Conservation (phyloP, 495 filamentous ascomycete species). For the Penicillium ochrochloron region DNA sequence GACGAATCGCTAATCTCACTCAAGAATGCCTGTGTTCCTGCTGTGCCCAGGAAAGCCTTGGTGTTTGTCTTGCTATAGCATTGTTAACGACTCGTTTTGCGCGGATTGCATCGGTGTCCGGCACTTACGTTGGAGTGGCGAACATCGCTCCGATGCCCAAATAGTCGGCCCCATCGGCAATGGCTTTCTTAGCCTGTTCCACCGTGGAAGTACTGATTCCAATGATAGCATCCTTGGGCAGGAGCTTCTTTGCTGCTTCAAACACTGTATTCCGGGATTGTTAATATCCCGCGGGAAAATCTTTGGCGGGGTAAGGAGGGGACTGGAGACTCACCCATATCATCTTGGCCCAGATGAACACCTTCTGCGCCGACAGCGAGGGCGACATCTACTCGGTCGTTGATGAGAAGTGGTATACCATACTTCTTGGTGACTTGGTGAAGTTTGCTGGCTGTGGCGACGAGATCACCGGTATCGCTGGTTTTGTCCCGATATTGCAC, state of each 20-base stretch:
- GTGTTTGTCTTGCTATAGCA: conserved; percentile 62
- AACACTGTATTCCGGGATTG: conserved; percentile 31
- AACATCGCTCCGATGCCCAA: conserved; percentile 87
- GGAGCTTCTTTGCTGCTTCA: conserved; percentile 66
- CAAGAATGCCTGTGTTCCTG: conserved; percentile 76
- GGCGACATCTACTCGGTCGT: conserved; percentile 94
- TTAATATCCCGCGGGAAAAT: not conserved
- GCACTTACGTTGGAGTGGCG: conserved; percentile 74
- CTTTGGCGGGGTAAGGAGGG: not conserved
- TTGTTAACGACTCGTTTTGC: conserved; percentile 17
- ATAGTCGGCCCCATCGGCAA: conserved; percentile 78
- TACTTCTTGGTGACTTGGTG: conserved; percentile 70
- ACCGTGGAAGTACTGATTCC: conserved; percentile 73
- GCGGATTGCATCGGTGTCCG: not conserved
- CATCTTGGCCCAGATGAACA: conserved; percentile 93
- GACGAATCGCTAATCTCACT: conserved; percentile 48
- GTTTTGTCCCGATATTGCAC: conserved; percentile 93
- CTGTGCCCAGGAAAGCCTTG: conserved; percentile 79
- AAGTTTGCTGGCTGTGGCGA: conserved; percentile 70
- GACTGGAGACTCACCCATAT: conserved; percentile 65
- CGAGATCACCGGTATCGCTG: conserved; percentile 72
- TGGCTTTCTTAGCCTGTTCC: conserved; percentile 69
- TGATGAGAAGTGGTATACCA: conserved; percentile 84
- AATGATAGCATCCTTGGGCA: conserved; percentile 72
- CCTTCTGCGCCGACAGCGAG: conserved; percentile 85